Evolutionary conservation across 768 basidiomycete genomes (phyloP).

Genomic region (Roridomyces roridus): DNA sequence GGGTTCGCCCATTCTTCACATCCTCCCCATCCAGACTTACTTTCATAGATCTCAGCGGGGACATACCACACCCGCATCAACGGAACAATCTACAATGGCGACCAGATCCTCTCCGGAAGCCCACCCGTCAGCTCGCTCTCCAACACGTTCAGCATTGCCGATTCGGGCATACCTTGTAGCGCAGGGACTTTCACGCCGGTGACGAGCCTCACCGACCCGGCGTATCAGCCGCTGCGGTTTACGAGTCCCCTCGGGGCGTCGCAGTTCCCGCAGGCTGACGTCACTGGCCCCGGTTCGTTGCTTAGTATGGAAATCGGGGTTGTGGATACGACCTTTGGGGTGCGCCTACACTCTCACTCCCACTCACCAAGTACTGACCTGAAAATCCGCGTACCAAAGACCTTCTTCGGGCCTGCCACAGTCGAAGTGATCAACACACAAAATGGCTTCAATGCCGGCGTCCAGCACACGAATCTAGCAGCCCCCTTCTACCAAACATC

Average conservation of each 20-base stretch:
- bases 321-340: background rate
- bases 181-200: conserved; percentile 5
- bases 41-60: background rate
- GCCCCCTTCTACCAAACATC: background rate
- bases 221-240: background rate
- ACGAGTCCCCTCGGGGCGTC: background rate
- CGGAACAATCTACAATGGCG: conserved; percentile 2
- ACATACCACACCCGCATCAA: conserved; percentile 3
- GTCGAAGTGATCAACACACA: conserved; percentile 1
- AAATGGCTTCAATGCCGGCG: conserved; percentile 4
- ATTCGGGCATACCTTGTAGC: background rate
- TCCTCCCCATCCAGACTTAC: too few species aligned
- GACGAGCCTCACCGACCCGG: background rate
- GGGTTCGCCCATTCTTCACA: too few species aligned
- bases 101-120: background rate
- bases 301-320: too few species aligned
- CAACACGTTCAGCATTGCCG: conserved; percentile 1
- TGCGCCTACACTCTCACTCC: too few species aligned
- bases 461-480: background rate
- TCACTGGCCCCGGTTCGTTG: too few species aligned
- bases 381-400: too few species aligned
- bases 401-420: background rate
- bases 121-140: background rate
- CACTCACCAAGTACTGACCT: too few species aligned
- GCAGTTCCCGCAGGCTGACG: background rate